Evolutionary conservation across 192 early-diverging fungal genomes (phyloP).

Genomic region (Endogone sp.): DNA sequence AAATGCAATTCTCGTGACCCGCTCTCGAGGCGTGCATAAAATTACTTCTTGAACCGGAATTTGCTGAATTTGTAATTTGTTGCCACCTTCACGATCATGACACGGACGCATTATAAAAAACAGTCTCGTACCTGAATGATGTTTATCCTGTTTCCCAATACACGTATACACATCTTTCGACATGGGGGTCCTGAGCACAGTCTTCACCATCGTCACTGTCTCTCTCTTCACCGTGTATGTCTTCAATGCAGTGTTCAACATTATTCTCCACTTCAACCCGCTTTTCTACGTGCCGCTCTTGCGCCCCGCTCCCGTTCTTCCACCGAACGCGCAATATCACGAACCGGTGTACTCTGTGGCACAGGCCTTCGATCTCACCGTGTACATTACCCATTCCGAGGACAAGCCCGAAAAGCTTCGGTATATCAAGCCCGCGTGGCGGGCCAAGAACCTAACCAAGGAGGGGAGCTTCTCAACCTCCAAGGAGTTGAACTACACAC

Average conservation of each 20-base stretch:
- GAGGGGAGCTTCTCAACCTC: not conserved
- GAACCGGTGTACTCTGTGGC: not conserved
- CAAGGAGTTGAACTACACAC: not conserved
- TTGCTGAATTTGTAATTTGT: no score
- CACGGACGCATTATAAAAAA: no score
- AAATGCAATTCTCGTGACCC: no score
- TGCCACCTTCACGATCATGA: no score
- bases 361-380: conserved; percentile 4
- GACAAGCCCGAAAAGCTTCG: not conserved
- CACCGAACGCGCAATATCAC: conserved; percentile 4
- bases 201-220: conserved; percentile 8
- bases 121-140: no score
- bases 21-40: no score
- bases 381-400: not conserved
- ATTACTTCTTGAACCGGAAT: no score
- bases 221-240: conserved; percentile 11
- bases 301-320: conserved; percentile 3
- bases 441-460: not conserved
- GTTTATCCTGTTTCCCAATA: no score
- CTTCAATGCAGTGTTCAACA: conserved; percentile 7
- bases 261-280: conserved; percentile 10
- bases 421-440: not conserved
- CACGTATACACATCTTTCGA: not conserved
- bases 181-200: conserved; percentile 15
- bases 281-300: conserved; percentile 12